phyloP scores from a whole-genome alignment of 2,329 filamentous ascomycete genomes.

The Beauveria varroae region DNA sequence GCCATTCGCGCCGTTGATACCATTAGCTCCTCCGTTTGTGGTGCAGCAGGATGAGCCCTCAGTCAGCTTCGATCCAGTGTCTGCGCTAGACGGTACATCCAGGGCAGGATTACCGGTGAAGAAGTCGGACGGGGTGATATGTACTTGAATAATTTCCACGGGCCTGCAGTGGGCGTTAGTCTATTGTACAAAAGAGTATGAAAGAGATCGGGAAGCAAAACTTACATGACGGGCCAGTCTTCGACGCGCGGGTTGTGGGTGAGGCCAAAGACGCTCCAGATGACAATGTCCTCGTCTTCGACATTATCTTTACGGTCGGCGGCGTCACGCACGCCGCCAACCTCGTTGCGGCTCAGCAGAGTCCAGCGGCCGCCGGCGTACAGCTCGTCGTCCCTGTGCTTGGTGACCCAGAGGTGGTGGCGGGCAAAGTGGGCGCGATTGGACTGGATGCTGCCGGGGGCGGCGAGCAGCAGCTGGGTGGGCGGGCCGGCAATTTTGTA shows the following conservation, averaged over 20 bases:
- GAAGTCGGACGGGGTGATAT: slow-evolving; percentile 40
- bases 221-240: slow-evolving; percentile 61
- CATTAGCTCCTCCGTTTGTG: not conserved
- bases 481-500: slow-evolving; percentile 38
- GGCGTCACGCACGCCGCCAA: slow-evolving; percentile 31
- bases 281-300: slow-evolving; percentile 43
- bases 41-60: slow-evolving; percentile 5
- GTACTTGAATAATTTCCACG: slow-evolving; percentile 41
- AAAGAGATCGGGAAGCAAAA: not conserved
- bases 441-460: slow-evolving; percentile 31
- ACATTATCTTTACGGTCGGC: slow-evolving; percentile 37
- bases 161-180: slow-evolving; percentile 32
- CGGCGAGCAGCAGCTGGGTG: slow-evolving; percentile 33
- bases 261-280: slow-evolving; percentile 52
- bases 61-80: slow-evolving; percentile 16
- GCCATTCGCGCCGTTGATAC: not conserved
- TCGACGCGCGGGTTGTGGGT: slow-evolving; percentile 60
- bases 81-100: slow-evolving; percentile 34
- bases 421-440: slow-evolving; percentile 34
- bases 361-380: slow-evolving; percentile 37
- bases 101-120: slow-evolving; percentile 40
- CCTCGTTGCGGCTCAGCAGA: slow-evolving; percentile 32
- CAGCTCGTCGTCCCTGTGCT: slow-evolving; percentile 36
- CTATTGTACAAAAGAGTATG: not conserved
- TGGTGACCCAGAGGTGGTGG: slow-evolving; percentile 40